Evolutionary conservation across 352 stramenopile genomes (phyloP), one percentile per base, ranked within the genome.

Genomic region (Pythium sp.): DNA sequence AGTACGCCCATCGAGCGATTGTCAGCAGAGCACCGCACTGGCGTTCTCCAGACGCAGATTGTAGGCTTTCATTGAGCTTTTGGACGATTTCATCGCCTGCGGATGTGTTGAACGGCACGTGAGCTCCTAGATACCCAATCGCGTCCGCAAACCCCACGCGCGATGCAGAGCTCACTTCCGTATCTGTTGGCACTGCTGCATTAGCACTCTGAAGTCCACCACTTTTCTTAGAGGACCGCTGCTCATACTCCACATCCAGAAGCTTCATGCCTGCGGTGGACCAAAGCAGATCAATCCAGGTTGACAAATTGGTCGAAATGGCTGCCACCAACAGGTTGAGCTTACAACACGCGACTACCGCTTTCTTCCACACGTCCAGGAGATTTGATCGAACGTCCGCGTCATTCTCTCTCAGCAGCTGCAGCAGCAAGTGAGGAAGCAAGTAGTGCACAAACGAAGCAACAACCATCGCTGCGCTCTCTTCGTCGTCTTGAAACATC

Each of bases 111-210:
- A 75, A 18, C 30, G 82, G 71, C 1, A 92, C 26, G 5, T 64
- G 66, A 3, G 78, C 69, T 32, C 58, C 62, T n/a, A 84, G 55
- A 63, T 81, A 80, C 0, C 77, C 86, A 34, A 92, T 65, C 0
- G 83, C 83, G 51, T 94, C 80, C 14, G 81, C 84, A 66, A 87
- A 90, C 2, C 65, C 72, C 6, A 89, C 79, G 41, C 82, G 76
- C 43, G 79, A 79, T 2, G 58, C 56, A n/a, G 76, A 54, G 24
- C 73, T 76, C 15, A 75, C 62, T 38, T 76, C 68, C 6, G 22
- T 14, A 26, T 69, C 63, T 18, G 41, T 56, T 11, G 7, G 11
- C 15, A 62, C 38, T 24, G 2, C 36, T 22, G 62, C 5, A 14
- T 30, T 32, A 24, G 15, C 8, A 22, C 15, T 61, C 18, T 26